Conservation (phyloP, 2,329 filamentous ascomycete genomes). For the Fusarium sulawesiense region DNA sequence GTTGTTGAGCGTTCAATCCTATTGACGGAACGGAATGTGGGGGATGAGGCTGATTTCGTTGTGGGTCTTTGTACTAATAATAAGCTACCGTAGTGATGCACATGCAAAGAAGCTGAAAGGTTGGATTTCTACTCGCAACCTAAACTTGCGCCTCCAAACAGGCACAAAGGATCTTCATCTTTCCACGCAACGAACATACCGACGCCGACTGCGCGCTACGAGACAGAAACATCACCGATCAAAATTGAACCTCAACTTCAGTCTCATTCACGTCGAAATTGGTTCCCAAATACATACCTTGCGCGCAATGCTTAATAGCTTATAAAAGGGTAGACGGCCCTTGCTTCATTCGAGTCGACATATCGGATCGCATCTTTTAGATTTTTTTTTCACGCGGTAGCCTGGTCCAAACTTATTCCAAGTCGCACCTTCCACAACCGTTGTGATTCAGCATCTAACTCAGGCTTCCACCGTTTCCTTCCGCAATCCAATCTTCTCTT, state of each 20-base stretch:
- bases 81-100: neutral
- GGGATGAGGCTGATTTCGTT: neutral
- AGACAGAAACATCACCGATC: neutral
- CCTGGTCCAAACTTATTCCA: neutral
- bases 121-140: neutral
- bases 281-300: neutral
- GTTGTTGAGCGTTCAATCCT: neutral
- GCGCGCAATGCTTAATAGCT: conserved; percentile 26
- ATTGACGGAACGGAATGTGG: neutral
- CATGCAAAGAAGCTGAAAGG: neutral
- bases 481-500: neutral
- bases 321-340: conserved; percentile 34
- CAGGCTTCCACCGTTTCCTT: neutral
- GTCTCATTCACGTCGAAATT: neutral
- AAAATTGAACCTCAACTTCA: neutral
- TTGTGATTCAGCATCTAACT: neutral
- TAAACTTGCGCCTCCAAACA: neutral
- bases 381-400: neutral
- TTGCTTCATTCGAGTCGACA: conserved; percentile 27
- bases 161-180: neutral
- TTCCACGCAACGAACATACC: neutral
- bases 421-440: neutral
- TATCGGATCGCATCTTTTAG: conserved; percentile 1
- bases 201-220: neutral
- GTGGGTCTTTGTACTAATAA: neutral